phyloP scores from a whole-genome alignment of 2,329 filamentous ascomycete genomes.

The Stachybotrys elegans region DNA sequence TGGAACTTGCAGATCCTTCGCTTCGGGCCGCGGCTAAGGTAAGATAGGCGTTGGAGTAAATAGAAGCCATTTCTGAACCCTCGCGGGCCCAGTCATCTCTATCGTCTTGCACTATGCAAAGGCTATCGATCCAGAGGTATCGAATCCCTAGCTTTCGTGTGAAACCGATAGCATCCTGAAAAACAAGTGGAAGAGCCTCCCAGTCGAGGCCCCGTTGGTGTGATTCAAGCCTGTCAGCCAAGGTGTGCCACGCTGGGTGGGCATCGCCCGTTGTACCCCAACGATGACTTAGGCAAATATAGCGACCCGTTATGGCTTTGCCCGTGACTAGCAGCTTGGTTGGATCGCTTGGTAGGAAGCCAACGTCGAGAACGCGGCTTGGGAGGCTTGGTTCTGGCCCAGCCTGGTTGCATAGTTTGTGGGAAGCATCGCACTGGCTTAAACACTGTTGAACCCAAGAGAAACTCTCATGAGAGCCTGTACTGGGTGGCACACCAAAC shows the following conservation, averaged over 20 bases:
- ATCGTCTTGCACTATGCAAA: conserved; percentile 1
- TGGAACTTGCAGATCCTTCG: not conserved
- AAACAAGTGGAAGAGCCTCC: not conserved
- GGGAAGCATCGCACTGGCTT: not conserved
- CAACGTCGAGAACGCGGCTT: not conserved
- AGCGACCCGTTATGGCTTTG: not conserved
- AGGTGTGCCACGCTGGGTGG: not conserved
- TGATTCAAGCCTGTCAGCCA: not conserved
- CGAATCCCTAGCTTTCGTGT: not conserved
- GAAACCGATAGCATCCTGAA: not conserved
- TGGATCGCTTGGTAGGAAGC: not conserved
- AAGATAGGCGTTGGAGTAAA: not conserved
- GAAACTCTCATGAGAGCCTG: not conserved
- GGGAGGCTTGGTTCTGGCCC: not conserved
- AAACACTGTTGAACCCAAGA: not conserved
- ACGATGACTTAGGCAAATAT: not conserved
- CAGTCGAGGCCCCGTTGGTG: not conserved
- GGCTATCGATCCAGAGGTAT: conserved; percentile 1
- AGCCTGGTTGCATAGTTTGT: not conserved
- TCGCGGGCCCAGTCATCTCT: not conserved
- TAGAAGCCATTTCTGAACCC: not conserved
- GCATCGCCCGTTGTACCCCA: not conserved
- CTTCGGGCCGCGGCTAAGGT: not conserved
- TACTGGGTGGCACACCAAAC: not conserved
- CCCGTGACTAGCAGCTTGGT: not conserved